These are phyloP conservation scores for Suillus clintonianus DNA, from an alignment of 768 basidiomycete genomes.

Conservation along the genomic window DNA sequence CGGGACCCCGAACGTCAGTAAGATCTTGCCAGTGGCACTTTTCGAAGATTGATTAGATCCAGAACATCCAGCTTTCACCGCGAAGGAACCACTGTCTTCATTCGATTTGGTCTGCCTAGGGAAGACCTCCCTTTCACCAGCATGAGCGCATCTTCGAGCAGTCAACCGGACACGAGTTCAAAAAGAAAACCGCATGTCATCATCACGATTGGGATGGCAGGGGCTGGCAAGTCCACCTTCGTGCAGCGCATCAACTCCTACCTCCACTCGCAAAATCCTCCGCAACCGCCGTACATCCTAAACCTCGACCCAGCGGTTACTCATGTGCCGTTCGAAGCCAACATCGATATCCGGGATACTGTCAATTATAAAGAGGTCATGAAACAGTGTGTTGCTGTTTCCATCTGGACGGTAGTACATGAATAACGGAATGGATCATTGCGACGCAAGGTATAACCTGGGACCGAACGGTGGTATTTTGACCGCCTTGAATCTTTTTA, in stretches of 20 bases:
- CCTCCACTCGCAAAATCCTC: slow-evolving; percentile 67
- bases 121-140: background rate
- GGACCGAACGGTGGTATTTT: slow-evolving; percentile 98
- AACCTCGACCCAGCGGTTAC: slow-evolving; percentile 98
- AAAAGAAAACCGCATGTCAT: slow-evolving; percentile 72
- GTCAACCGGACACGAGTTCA: slow-evolving; percentile 3
- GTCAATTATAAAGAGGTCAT: slow-evolving; percentile 98
- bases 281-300: slow-evolving; percentile 87
- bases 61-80: background rate
- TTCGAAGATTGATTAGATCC: background rate
- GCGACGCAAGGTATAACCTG: slow-evolving; percentile 82
- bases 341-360: slow-evolving; percentile 98
- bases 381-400: slow-evolving; percentile 84
- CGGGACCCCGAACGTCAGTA: background rate
- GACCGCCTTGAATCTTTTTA: slow-evolving; percentile 96
- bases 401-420: slow-evolving; percentile 15
- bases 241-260: slow-evolving; percentile 94
- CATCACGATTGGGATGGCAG: slow-evolving; percentile 94
- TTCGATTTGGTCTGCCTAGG: background rate
- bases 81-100: background rate
- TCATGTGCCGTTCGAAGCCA: slow-evolving; percentile 89
- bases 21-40: background rate
- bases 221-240: slow-evolving; percentile 96
- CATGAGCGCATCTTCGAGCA: slow-evolving; percentile 24
- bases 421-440: slow-evolving; percentile 18